phyloP scores from a whole-genome alignment of 208 protist species.

The Acanthamoeba lenticulata region DNA sequence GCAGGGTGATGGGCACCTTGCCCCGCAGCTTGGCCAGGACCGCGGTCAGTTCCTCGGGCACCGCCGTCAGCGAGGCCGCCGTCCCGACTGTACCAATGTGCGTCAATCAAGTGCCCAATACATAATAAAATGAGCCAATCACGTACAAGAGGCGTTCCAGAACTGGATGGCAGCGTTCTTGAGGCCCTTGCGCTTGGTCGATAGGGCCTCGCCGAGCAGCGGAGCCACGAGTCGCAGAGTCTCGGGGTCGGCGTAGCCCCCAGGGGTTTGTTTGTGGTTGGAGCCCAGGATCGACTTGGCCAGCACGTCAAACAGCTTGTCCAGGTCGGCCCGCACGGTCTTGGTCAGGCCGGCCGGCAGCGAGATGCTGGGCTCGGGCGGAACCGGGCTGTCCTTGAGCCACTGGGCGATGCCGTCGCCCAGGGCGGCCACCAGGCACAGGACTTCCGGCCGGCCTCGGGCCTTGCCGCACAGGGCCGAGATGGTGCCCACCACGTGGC shows the following conservation, averaged over 20 bases:
- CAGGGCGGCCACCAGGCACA: not conserved
- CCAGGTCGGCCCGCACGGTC: not conserved
- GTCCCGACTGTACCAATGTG: not conserved
- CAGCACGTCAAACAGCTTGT: constrained; percentile 36
- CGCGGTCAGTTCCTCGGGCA: not conserved
- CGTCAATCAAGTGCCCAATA: not conserved
- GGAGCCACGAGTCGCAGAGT: not conserved
- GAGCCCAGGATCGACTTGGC: not conserved
- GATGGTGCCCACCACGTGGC: not conserved
- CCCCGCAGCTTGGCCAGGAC: not conserved
- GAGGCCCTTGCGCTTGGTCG: not conserved
- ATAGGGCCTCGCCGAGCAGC: not conserved
- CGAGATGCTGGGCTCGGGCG: not conserved
- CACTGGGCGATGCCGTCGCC: constrained; percentile 12
- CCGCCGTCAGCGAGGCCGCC: not conserved
- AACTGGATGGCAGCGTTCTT: constrained; percentile 25
- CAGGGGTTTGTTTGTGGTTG: constrained; percentile 41
- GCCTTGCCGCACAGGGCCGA: not conserved
- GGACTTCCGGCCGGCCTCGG: not conserved
- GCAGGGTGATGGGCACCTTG: constrained; percentile 41
- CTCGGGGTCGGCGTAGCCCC: not conserved
- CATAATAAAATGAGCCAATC: not conserved
- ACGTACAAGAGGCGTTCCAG: not conserved
- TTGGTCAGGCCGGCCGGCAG: not conserved
- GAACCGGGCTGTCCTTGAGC: not conserved